Base-by-base conservation (phyloP, 2,329 filamentous ascomycete species). In the Fusarium guadeloupense region DNA sequence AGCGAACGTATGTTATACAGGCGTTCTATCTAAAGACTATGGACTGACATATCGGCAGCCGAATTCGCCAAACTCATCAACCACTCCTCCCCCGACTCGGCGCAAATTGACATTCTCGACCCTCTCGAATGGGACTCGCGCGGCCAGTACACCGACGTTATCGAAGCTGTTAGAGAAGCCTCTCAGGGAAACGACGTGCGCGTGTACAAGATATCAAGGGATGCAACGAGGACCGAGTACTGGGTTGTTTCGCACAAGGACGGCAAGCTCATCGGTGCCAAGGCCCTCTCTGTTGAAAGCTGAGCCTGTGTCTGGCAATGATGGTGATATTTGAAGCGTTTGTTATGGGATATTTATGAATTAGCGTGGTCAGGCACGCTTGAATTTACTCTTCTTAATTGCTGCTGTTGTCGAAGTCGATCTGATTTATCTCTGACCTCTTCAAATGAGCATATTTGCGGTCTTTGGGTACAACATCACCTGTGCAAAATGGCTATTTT, bases 201-300 rank as follows among this genome's bases (percentile, higher is more conserved):
- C 71, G 87, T 96, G 19, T 97, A 95, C 71, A 81, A 85, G 47
- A 86, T 96, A 9, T 78, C 82, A 54, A 80, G 85, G 67, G 86
- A 84, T 38, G 79, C 80, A 12, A 85, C 87, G 21, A 83, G 89
- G 71, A 81, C 83, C 13, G 91, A 96, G 77, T 96, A 96, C 75
- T 97, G 89, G 83, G 79, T 97, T 54, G 78, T 97, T 73, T 89
- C 66, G 82, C 88, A 69, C 77, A 77, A 83, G 44, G 83, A 81
- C 12, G 83, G 81, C 16, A 84, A 81, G 76, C 70, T 97, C 56
- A 86, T 97, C 8, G 93, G 93, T 13, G 82, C 89, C 51, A 94
- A 92, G 81, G 91, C 89, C 10, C 78, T 92, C 76, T 86, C 89
- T 21, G 82, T 96, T 61, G 93, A 97, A 81, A 76, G 71, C 46